A percentile compares a stretch with the other conserved stretches of the same genome.
Conservation (phyloP, 306 rosid species). For the Senna siamea region DNA sequence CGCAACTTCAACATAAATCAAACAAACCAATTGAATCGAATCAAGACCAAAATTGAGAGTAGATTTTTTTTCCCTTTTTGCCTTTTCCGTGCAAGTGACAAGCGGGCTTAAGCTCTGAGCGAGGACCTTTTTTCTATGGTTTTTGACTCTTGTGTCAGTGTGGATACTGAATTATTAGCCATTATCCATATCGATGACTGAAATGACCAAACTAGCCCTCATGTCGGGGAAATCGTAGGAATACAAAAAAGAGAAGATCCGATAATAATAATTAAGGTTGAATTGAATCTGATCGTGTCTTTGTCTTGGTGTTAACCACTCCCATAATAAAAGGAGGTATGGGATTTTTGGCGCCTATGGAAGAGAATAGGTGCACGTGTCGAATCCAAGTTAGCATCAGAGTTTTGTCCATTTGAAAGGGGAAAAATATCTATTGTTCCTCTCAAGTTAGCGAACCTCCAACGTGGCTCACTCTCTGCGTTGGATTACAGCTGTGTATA, state of each 20-base stretch:
- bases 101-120: too few relatives aligned
- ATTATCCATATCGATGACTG: neutral
- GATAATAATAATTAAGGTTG: neutral
- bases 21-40: neutral
- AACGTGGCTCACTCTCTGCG: neutral
- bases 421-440: neutral
- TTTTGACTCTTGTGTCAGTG: too few relatives aligned
- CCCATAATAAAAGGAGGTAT: neutral
- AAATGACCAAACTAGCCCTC: neutral
- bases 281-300: neutral
- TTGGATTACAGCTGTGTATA: too few relatives aligned
- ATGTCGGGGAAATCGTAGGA: neutral
- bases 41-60: neutral
- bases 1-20: neutral
- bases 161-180: neutral
- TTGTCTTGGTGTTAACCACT: neutral
- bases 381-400: neutral
- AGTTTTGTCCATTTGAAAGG: neutral
- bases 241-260: neutral
- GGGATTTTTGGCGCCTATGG: slow-evolving; percentile 15
- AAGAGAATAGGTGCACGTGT: slow-evolving; percentile 32
- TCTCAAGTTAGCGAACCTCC: neutral
- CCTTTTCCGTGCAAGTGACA: neutral
- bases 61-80: neutral
- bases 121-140: too few relatives aligned